phyloP scores from a whole-genome alignment of 2,329 filamentous ascomycete genomes.

The Spiromastix sp. region DNA sequence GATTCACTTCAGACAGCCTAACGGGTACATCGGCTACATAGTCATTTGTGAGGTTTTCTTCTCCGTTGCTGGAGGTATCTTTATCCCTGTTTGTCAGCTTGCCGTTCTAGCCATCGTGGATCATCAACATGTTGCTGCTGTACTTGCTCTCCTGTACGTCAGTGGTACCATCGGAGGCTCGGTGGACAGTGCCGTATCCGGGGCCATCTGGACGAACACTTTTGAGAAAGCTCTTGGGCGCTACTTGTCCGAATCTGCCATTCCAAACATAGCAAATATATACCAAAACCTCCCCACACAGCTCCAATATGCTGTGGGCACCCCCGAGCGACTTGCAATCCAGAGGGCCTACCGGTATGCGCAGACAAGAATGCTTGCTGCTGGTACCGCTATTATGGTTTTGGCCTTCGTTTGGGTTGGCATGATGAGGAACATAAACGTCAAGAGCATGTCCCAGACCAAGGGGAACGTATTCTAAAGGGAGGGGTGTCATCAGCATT shows the following conservation, averaged over 20 bases:
- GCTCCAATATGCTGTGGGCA: conserved; percentile 27
- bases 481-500: too few relatives aligned
- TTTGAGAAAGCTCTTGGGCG: conserved; percentile 10
- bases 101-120: conserved; percentile 44
- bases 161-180: conserved; percentile 20
- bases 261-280: conserved; percentile 11
- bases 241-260: conserved; percentile 13
- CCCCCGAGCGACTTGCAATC: conserved; percentile 33
- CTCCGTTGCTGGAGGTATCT: conserved; percentile 39
- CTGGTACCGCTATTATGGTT: conserved; percentile 15
- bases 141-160: conserved; percentile 19
- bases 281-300: conserved; percentile 15
- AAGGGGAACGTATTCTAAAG: conserved; percentile 32
- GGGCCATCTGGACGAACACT: conserved; percentile 22
- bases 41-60: conserved; percentile 45
- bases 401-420: conserved; percentile 23
- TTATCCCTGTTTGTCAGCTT: conserved; percentile 44
- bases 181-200: conserved; percentile 18
- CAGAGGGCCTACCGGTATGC: conserved; percentile 36
- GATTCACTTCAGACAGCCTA: conserved; percentile 42
- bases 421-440: conserved; percentile 40
- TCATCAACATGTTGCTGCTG: conserved; percentile 40
- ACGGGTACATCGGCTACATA: conserved; percentile 36
- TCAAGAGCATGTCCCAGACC: conserved; percentile 34
- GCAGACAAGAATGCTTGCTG: conserved; percentile 32